These are phyloP conservation scores for Lachancea meyersii DNA, from an alignment of 805 yeast genomes.

Conservation along the genomic window DNA sequence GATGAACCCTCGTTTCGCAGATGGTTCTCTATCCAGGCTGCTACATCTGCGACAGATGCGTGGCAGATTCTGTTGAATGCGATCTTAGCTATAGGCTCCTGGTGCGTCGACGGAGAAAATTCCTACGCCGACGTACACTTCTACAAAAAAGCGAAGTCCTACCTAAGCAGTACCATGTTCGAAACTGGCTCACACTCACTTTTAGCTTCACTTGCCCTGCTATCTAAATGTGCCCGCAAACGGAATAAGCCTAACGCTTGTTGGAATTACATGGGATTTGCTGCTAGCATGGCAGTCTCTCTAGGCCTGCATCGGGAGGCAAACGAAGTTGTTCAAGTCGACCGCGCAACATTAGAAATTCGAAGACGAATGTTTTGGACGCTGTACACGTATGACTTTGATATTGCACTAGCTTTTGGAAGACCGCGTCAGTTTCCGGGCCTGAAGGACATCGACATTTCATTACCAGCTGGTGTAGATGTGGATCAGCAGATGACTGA, in stretches of 20 bases:
- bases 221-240: constrained; percentile 58
- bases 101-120: constrained; percentile 54
- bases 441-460: constrained; percentile 41
- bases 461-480: constrained; percentile 45
- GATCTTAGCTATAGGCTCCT: constrained; percentile 61
- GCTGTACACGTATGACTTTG: constrained; percentile 54
- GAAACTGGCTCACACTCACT: constrained; percentile 56
- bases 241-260: constrained; percentile 62
- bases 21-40: constrained; percentile 36
- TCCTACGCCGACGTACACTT: constrained; percentile 47
- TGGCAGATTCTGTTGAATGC: constrained; percentile 53
- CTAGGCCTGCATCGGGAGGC: constrained; percentile 54
- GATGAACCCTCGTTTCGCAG: constrained; percentile 48
- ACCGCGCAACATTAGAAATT: constrained; percentile 35
- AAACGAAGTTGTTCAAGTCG: constrained; percentile 16
- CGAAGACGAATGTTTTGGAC: constrained; percentile 68
- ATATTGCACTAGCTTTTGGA: constrained; percentile 59
- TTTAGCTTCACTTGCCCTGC: constrained; percentile 45
- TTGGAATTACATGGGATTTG: constrained; percentile 61
- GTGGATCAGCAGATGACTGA: constrained; percentile 33
- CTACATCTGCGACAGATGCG: constrained; percentile 37
- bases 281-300: constrained; percentile 61
- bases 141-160: constrained; percentile 46
- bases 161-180: constrained; percentile 42
- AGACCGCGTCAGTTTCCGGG: constrained; percentile 53